Conservation (phyloP, 495 filamentous ascomycete species). For the Penicillium crystallinum region DNA sequence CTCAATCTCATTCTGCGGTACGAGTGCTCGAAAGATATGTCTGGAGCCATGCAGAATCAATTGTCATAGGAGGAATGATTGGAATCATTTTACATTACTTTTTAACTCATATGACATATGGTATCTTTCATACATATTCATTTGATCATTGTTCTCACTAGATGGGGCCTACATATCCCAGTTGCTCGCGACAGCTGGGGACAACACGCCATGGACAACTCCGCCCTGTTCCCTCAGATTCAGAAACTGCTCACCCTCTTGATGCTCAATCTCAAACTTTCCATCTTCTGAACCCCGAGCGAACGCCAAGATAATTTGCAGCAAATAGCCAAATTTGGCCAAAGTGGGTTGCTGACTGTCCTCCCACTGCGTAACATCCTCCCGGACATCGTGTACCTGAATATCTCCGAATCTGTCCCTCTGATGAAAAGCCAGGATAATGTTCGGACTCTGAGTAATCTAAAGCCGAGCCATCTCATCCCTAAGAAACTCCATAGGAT, state of each 20-base stretch:
- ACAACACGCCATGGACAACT: slow-evolving; percentile 12
- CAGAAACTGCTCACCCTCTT: slow-evolving; percentile 27
- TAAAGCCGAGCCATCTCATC: slow-evolving; percentile 54
- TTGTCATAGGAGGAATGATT: background rate
- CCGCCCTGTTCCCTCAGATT: slow-evolving; percentile 40
- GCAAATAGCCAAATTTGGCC: slow-evolving; percentile 32
- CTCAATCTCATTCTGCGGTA: background rate
- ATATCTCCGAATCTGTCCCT: slow-evolving; percentile 51
- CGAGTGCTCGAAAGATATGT: too few relatives aligned
- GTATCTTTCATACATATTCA: background rate
- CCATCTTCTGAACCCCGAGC: slow-evolving; percentile 26
- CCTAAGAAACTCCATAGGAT: slow-evolving; percentile 29
- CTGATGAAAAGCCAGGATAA: slow-evolving; percentile 56
- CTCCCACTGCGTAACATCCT: slow-evolving; percentile 52
- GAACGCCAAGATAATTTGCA: slow-evolving; percentile 36
- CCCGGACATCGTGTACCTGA: slow-evolving; percentile 37
- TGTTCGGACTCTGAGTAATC: slow-evolving; percentile 56
- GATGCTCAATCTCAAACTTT: slow-evolving; percentile 39
- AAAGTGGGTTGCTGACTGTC: slow-evolving; percentile 25
- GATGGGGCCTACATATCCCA: background rate
- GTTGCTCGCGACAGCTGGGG: background rate
- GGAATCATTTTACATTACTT: background rate
- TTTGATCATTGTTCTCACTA: background rate
- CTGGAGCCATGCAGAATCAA: too few relatives aligned
- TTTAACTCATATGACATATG: background rate